A percentile compares a stretch with the other conserved stretches of the same genome.
These are phyloP conservation scores for Heterobasidion parviporum DNA, from an alignment of 1,284 basidiomycete species.

Conservation along the genomic window DNA sequence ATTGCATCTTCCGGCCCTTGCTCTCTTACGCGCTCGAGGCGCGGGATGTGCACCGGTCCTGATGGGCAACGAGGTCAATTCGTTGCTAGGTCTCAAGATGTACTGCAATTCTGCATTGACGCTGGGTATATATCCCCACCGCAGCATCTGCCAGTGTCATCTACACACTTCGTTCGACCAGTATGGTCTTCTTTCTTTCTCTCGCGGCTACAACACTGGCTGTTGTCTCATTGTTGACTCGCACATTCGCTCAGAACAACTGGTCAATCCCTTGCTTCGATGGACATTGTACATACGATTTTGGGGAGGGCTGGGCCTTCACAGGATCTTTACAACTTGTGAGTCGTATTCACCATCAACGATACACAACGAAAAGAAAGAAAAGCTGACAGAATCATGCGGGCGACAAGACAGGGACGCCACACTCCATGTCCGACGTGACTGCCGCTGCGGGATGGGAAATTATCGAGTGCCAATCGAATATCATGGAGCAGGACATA, in stretches of 20 bases:
- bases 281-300: constrained; percentile 31
- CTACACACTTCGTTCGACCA: too few relatives aligned
- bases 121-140: too few relatives aligned
- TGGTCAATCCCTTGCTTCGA: constrained; percentile 35
- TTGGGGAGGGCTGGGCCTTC: constrained; percentile 6
- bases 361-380: not conserved
- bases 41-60: too few relatives aligned
- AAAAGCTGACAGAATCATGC: not conserved
- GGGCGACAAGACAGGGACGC: constrained; percentile 29
- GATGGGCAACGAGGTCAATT: too few relatives aligned
- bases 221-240: too few relatives aligned
- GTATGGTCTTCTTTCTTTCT: too few relatives aligned
- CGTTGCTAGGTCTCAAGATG: too few relatives aligned
- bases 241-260: constrained; percentile 22
- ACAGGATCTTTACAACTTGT: constrained; percentile 26
- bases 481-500: constrained; percentile 33
- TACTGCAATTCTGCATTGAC: too few relatives aligned
- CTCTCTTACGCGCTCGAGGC: too few relatives aligned
- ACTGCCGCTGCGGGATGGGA: constrained; percentile 45
- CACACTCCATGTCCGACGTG: constrained; percentile 40
- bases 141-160: too few relatives aligned
- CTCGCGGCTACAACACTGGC: too few relatives aligned
- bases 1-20: too few relatives aligned
- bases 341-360: constrained; percentile 7
- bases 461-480: constrained; percentile 35